Evolutionary conservation across 495 filamentous ascomycete genomes (phyloP), one percentile per base, ranked within the genome.

Genomic region (Tricharina praecox): DNA sequence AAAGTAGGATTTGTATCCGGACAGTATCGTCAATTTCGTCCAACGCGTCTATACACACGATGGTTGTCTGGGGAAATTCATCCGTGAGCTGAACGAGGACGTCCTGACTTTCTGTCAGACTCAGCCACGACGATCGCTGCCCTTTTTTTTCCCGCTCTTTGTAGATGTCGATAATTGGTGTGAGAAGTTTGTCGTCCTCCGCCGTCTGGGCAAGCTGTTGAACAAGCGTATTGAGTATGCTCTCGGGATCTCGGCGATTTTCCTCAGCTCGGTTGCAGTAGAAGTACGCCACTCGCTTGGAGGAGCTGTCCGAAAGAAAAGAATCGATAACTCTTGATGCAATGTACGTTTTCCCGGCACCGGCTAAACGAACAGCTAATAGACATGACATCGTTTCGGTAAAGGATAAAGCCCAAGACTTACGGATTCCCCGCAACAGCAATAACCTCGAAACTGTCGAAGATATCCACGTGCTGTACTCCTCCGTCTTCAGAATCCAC

Each of bases 41-140:
- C 26, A 58, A 26, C 11, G 53, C 55, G 23, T 56, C 49, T 24
- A 58, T 38, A n/a, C 56, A 15, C 5, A 57, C 35, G 5, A 39
- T 53, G 1, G 49, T 56, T 3, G 48, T 56, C 32, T 15, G 13
- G 50, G 39, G 11, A 36, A 26, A 26, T 41, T 33, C 9, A 52
- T 45, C 0, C 16, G 40, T 43, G 23, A 43, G 8, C 18, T 43
- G 4, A 43, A 43, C 8, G 23, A 43, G 35, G 7, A 38, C 8
- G 5, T 38, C 10, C 35, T 38, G 35, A n/a, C 15, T 38, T 8
- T 38, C 35, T 43, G 18, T 4, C 9, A 43, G 23, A 16, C 4
- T 43, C 4, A 43, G 40, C 11, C 16, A 4, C 23, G 40, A 43
- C 4, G 18, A 23, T 5, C 8, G 20, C 25, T 43, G 40, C 11